Evolutionary conservation across 176 grass and related monocot genomes (phyloP), one percentile per base, ranked within the genome.

Genomic region (Oryza australiensis): DNA sequence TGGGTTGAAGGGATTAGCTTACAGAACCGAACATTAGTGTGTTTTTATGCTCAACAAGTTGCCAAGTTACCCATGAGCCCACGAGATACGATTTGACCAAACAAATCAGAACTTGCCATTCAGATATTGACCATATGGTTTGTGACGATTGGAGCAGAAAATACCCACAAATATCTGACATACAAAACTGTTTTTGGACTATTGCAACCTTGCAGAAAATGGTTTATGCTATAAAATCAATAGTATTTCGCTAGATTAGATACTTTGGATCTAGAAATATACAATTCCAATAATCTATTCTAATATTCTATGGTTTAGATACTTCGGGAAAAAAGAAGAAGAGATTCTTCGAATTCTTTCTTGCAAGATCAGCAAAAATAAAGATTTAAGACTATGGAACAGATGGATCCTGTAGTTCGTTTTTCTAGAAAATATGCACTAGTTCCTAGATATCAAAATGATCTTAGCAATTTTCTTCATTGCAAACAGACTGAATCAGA

Each of bases 21-120:
- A n/a, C n/a, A n/a, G n/a, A n/a, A n/a, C n/a, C n/a, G n/a, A n/a
- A n/a, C n/a, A n/a, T 55, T 55, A n/a, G 7, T 9, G 11, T 43
- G 66, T 51, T 79, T 64, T 66, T 43, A 43, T 79, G 64, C 12
- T 68, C 43, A 53, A 37, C 43, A 26, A 68, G 43, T 68, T 80
- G 12, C 29, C 29, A 80, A 68, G n/a, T 49, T 66, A 67, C 24
- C n/a, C 24, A 5, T 77, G 26, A 77, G 34, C 24, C 34, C 14
- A 5, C 41, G 24, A 76, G 55, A 78, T 29, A 45, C 16, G 22
- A 32, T 42, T 15, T 33, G 41, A 33, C 40, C 62, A 69, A 15
- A 69, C 16, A 57, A 57, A 23, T 20, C 0, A 53, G 48, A 57
- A 23, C 0, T 15, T n/a, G 18, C 53, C 53, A 57, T 23, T 57